phyloP scores from a whole-genome alignment of 176 grass and related monocot genomes.

The Carex littledalei region DNA sequence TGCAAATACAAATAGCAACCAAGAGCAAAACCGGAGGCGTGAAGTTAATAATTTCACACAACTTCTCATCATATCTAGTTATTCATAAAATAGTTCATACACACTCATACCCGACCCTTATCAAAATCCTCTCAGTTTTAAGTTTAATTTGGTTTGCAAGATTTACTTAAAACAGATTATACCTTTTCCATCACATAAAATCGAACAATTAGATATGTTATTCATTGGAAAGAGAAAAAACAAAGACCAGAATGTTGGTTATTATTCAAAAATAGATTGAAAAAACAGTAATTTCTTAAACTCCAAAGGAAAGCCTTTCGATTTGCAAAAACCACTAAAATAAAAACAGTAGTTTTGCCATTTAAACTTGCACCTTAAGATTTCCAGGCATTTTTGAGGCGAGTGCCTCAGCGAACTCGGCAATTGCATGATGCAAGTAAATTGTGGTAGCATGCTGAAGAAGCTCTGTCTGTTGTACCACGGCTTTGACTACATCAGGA shows the following conservation, averaged over 20 bases:
- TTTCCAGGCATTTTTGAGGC: constrained; percentile 94
- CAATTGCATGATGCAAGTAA: constrained; percentile 88
- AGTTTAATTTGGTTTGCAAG: background rate
- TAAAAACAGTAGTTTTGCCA: background rate
- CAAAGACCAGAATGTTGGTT: background rate
- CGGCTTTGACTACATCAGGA: constrained; percentile 75
- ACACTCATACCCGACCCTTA: background rate
- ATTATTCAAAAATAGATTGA: background rate
- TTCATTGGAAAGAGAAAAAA: background rate
- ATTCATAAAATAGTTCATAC: background rate
- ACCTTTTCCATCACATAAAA: background rate
- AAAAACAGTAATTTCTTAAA: background rate
- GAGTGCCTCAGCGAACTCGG: constrained; percentile 84
- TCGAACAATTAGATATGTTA: background rate
- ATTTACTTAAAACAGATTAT: background rate
- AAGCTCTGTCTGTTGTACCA: constrained; percentile 85
- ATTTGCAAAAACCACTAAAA: background rate
- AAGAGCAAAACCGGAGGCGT: background rate
- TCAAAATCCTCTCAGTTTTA: background rate
- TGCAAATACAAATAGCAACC: background rate
- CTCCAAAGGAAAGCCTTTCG: background rate
- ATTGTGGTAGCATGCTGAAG: constrained; percentile 97
- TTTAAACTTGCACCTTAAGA: constrained; percentile 54
- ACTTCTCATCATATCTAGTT: background rate
- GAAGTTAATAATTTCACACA: background rate